Conservation (phyloP, 169 alveolate genomes). For the Plasmodium vinckei region DNA sequence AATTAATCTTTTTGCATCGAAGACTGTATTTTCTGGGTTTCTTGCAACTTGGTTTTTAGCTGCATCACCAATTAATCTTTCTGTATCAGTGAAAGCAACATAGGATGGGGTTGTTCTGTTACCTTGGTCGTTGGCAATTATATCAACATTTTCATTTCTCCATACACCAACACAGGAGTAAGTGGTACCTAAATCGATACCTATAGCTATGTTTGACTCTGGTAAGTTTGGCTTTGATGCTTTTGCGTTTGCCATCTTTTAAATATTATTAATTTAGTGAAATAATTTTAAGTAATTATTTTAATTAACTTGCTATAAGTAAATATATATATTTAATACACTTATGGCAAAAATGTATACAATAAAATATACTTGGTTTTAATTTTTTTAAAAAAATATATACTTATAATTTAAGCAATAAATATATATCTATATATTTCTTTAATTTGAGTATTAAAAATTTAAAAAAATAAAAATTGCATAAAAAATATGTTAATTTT, state of each 20-base stretch:
- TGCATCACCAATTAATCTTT: slow-evolving; percentile 98
- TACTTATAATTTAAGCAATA: too few species aligned
- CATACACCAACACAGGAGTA: slow-evolving; percentile 97
- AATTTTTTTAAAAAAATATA: too few species aligned
- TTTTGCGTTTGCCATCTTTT: slow-evolving; percentile 69
- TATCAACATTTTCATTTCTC: slow-evolving; percentile 96
- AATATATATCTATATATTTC: too few species aligned
- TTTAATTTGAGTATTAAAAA: too few species aligned
- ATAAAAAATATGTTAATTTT: too few species aligned
- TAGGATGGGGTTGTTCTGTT: slow-evolving; percentile 99
- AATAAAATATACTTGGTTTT: too few species aligned
- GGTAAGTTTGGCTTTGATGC: slow-evolving; percentile 70
- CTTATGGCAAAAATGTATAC: too few species aligned
- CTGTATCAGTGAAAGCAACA: slow-evolving; percentile 98
- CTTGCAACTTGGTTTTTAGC: slow-evolving; percentile 97
- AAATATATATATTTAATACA: too few species aligned
- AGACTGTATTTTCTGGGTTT: slow-evolving; percentile 96
- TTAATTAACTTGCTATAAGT: too few species aligned
- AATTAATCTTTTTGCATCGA: slow-evolving; percentile 97
- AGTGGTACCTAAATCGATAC: slow-evolving; percentile 97
- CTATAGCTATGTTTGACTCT: slow-evolving; percentile 86
- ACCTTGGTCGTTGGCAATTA: slow-evolving; percentile 98
- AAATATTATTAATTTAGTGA: background rate
- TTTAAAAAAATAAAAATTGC: too few species aligned
- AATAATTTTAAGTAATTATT: too few species aligned